Conservation (phyloP, 257 asterid genomes). For the Knoxia roxburghii region DNA sequence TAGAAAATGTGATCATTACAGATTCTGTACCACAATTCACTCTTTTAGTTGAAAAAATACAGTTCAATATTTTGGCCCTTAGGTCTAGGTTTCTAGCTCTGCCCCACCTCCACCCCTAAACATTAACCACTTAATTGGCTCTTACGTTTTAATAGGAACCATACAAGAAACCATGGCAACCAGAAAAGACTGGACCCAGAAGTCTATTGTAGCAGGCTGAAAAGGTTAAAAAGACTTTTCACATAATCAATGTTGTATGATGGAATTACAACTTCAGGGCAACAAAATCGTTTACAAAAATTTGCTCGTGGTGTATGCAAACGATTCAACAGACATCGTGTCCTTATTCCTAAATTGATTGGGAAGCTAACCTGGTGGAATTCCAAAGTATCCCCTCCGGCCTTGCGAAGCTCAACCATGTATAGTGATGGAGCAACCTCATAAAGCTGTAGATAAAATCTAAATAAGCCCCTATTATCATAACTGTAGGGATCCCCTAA, state of each 20-base stretch:
- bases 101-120: too few species aligned
- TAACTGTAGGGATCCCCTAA: not conserved
- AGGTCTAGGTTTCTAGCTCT: not conserved
- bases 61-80: not conserved
- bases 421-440: slow-evolving; percentile 91
- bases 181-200: not conserved
- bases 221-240: not conserved
- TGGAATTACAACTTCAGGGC: not conserved
- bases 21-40: not conserved
- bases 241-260: not conserved
- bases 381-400: slow-evolving; percentile 93
- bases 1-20: not conserved
- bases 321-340: not conserved
- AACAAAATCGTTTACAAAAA: not conserved
- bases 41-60: not conserved
- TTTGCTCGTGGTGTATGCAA: not conserved
- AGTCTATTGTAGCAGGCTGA: not conserved
- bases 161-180: not conserved
- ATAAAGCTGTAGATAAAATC: slow-evolving; percentile 43
- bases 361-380: slow-evolving; percentile 62
- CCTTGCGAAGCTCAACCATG: slow-evolving; percentile 91
- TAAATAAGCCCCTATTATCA: not conserved
- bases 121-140: not conserved
- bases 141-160: not conserved
- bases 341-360: not conserved